A percentile compares a stretch with the other conserved stretches of the same genome.
Evolutionary conservation across 1,284 basidiomycete genomes (phyloP).

Genomic region (Athelia sp.): DNA sequence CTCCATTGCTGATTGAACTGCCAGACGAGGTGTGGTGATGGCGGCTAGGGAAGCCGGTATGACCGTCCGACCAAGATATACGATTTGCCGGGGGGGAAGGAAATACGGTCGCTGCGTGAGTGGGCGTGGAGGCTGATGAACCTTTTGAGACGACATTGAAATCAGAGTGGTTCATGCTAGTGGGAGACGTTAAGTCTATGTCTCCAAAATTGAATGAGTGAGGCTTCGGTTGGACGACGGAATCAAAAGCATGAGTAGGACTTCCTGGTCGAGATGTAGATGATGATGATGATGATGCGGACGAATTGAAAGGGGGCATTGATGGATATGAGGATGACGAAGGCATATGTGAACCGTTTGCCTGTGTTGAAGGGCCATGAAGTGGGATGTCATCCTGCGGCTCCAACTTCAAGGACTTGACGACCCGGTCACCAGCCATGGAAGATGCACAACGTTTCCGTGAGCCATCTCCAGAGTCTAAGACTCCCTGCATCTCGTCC

Average conservation of each 20-base stretch:
- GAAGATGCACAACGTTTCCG: constrained; percentile 70
- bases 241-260: constrained; percentile 15
- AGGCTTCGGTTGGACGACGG: constrained; percentile 8
- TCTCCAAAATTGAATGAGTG: not conserved
- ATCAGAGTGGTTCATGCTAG: constrained; percentile 11
- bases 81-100: not conserved
- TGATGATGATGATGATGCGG: constrained; percentile 28
- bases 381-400: constrained; percentile 26
- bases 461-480: constrained; percentile 14
- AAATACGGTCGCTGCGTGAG: constrained; percentile 12
- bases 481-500: constrained; percentile 7
- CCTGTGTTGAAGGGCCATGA: not conserved
- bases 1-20: constrained; percentile 24
- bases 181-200: constrained; percentile 10
- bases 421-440: constrained; percentile 50
- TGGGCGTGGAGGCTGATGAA: constrained; percentile 14
- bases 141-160: constrained; percentile 17
- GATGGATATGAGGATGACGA: constrained; percentile 2
- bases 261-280: constrained; percentile 19
- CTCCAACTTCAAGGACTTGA: constrained; percentile 65
- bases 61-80: constrained; percentile 18
- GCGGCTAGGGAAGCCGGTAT: constrained; percentile 19
- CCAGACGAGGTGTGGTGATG: constrained; percentile 31
- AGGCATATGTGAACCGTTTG: constrained; percentile 1
- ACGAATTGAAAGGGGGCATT: constrained; percentile 18